Conservation (phyloP, 2,329 filamentous ascomycete species). For the Aspergillus uvarum region DNA sequence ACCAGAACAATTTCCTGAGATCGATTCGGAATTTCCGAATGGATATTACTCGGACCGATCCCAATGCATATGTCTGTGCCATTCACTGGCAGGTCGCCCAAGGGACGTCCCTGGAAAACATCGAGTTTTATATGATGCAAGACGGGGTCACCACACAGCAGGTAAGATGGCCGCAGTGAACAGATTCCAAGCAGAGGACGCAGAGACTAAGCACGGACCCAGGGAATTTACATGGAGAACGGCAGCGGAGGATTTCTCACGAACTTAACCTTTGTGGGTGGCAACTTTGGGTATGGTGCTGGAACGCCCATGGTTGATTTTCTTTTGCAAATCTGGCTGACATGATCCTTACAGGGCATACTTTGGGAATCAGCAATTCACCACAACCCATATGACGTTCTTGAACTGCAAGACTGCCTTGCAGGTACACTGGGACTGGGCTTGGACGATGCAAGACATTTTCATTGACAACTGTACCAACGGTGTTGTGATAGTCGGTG, state of each 20-base stretch:
- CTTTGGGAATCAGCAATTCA: conserved; percentile 63
- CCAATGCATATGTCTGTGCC: conserved; percentile 33
- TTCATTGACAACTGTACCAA: conserved; percentile 51
- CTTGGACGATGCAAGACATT: conserved; percentile 53
- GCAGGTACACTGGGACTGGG: conserved; percentile 59
- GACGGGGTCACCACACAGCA: conserved; percentile 33
- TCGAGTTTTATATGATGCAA: conserved; percentile 67
- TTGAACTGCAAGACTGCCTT: conserved; percentile 54
- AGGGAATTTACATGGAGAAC: conserved; percentile 31
- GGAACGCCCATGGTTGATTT: not conserved
- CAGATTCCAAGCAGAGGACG: not conserved
- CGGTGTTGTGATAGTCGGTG: conserved; percentile 49
- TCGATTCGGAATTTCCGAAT: conserved; percentile 25
- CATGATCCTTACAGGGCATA: conserved; percentile 13
- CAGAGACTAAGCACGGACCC: not conserved
- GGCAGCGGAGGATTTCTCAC: conserved; percentile 59
- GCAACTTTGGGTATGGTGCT: conserved; percentile 55
- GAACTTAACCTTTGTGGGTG: conserved; percentile 60
- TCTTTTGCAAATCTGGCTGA: not conserved
- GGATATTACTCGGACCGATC: conserved; percentile 19
- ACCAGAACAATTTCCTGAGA: conserved; percentile 25
- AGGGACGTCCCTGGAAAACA: conserved; percentile 70
- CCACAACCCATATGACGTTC: conserved; percentile 55
- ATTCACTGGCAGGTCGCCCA: conserved; percentile 78
- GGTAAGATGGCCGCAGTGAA: not conserved